Evolutionary conservation across 257 asterid species (phyloP).

Genomic region (Solanum chilense): DNA sequence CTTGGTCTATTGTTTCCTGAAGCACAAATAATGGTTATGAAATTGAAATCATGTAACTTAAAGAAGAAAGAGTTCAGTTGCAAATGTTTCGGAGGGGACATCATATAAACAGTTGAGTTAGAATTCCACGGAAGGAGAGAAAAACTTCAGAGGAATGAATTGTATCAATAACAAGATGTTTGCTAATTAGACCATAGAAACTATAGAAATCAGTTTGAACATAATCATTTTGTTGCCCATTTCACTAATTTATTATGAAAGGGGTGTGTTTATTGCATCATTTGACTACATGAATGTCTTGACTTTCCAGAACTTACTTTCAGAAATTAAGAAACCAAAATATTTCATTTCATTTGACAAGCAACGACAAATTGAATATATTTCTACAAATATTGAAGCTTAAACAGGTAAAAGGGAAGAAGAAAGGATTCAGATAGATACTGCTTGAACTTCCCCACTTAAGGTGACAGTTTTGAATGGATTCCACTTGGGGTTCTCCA

Average conservation of each 20-base stretch:
- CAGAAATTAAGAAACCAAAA: not conserved
- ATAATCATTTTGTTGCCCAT: not conserved
- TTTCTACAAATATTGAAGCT: not conserved
- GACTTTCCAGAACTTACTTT: not conserved
- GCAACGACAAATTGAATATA: not conserved
- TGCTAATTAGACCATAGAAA: not conserved
- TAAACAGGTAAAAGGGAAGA: not conserved
- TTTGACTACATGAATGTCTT: not conserved
- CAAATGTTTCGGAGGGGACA: not conserved
- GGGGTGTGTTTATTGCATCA: not conserved
- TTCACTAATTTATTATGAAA: not conserved
- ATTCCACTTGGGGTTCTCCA: not conserved
- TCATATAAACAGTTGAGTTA: not conserved
- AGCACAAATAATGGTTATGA: not conserved
- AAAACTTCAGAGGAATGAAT: not conserved
- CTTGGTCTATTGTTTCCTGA: not conserved
- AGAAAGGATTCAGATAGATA: not conserved
- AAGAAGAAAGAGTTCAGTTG: not conserved
- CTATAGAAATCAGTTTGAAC: not conserved
- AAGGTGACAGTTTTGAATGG: not conserved
- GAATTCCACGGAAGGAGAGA: not conserved
- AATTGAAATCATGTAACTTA: not conserved
- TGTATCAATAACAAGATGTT: not conserved
- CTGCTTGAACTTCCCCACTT: not conserved
- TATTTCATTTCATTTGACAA: not conserved